Evolutionary conservation across 176 grass and related monocot species (phyloP), one percentile per base, ranked within the genome.

Genomic region (Themeda triandra): DNA sequence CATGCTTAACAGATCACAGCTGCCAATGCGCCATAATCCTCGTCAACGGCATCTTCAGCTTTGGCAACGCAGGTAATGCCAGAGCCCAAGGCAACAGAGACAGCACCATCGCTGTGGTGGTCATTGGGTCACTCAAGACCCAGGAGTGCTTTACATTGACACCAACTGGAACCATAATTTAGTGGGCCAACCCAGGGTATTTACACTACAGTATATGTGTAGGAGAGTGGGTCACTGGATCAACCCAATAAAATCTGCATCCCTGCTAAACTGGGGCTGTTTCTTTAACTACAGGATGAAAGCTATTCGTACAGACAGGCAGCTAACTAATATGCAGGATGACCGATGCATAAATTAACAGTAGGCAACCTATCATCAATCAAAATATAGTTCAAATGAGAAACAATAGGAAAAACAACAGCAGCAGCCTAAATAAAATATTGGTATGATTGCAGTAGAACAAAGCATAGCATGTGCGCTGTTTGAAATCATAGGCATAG

Each of bases 401-500:
- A 78, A 18, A 78, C 13, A 14, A 41, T 25, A 39, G 56, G 11
- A 21, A 75, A 75, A 19, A 19, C 6, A 71, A 8, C n/a, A 59
- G 21, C 36, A 76, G 62, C 27, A 76, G 60, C 44, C 18, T n/a
- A 0, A 81, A 45, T 13, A 75, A 44, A 71, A 45, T 30, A 58
- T 23, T 28, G 58, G 18, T 73, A 23, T 58, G 1, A 36, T 67
- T 59, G 58, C 45, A 54, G 41, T 49, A 64, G 28, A 80, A 25
- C 13, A 53, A 54, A 40, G 12, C 6, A 56, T 83, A 40, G 12
- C 6, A 56, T 83, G 56, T 60, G 49, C 29, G 37, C 37, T 30
- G 15, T 64, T 59, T 73, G 25, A 83, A 67, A 37, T n/a, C 54
- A 37, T n/a, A 71, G 83, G 64, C 8, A 25, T 80, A 44, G 37